These are phyloP conservation scores for Arabidopsis hybrid DNA, from an alignment of 441 rosid genomes.

Conservation along the genomic window DNA sequence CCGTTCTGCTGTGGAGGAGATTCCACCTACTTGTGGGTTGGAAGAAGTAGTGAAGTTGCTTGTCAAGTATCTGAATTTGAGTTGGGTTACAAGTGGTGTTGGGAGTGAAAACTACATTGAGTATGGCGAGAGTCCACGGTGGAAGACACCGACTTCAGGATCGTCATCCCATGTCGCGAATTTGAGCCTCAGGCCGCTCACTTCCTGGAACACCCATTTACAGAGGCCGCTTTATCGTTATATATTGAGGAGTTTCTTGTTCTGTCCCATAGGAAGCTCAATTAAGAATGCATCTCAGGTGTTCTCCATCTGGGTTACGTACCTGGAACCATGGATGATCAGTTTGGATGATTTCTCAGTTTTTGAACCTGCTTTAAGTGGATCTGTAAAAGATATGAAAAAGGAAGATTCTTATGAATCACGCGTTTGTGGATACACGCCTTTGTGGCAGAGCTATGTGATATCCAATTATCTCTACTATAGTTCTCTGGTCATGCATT, in stretches of 20 bases:
- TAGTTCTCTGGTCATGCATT: conserved; percentile 89
- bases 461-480: conserved; percentile 86
- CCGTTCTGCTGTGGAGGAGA: conserved; percentile 62
- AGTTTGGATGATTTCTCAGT: conserved; percentile 65
- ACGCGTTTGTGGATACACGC: conserved; percentile 56
- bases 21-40: conserved; percentile 72
- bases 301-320: conserved; percentile 77
- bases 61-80: conserved; percentile 82
- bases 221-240: conserved; percentile 84
- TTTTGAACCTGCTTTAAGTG: conserved; percentile 60
- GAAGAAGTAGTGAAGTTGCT: conserved; percentile 83
- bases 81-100: conserved; percentile 49
- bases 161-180: conserved; percentile 49
- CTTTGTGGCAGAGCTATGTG: conserved; percentile 76
- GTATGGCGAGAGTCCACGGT: conserved; percentile 50
- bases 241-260: conserved; percentile 79
- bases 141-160: conserved; percentile 58
- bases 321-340: conserved; percentile 82
- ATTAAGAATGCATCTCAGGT: conserved; percentile 83
- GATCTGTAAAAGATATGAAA: conserved; percentile 50
- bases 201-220: conserved; percentile 72
- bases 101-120: conserved; percentile 48
- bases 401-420: conserved; percentile 48
- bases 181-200: conserved; percentile 51
- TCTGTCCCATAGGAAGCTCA: conserved; percentile 72